A percentile compares a stretch with the other conserved stretches of the same genome.
phyloP scores from a whole-genome alignment of 2,329 filamentous ascomycete genomes.

The Hypoxylon sp. region DNA sequence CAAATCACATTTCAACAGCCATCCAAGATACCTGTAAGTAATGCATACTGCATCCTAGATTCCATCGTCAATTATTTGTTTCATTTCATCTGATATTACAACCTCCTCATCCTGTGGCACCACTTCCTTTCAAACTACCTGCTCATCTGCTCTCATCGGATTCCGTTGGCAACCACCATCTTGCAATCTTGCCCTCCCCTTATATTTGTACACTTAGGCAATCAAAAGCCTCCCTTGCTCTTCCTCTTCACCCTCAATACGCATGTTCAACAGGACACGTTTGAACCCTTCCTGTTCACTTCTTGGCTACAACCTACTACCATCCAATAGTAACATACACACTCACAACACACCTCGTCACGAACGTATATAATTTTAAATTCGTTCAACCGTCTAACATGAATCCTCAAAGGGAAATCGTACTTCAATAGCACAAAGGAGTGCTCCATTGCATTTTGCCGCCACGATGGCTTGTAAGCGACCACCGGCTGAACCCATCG shows the following conservation, averaged over 20 bases:
- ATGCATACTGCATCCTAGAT: too few relatives aligned
- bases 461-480: slow-evolving; percentile 39
- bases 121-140: too few relatives aligned
- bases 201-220: too few relatives aligned
- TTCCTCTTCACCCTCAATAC: not conserved
- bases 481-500: slow-evolving; percentile 44
- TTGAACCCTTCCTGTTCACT: not conserved
- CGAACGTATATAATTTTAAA: not conserved
- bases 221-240: too few relatives aligned
- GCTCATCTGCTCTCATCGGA: too few relatives aligned
- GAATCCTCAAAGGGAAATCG: not conserved
- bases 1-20: too few relatives aligned
- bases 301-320: not conserved
- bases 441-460: slow-evolving; percentile 2
- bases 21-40: too few relatives aligned
- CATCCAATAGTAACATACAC: not conserved
- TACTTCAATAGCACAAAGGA: slow-evolving; percentile 8
- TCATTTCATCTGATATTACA: too few relatives aligned
- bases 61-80: too few relatives aligned
- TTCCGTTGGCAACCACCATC: too few relatives aligned
- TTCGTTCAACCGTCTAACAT: not conserved
- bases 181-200: too few relatives aligned
- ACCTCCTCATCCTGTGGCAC: too few relatives aligned
- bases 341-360: not conserved
- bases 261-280: not conserved